Conservation (phyloP, 805 yeast species). For the Jamesozyma spencerorum region DNA sequence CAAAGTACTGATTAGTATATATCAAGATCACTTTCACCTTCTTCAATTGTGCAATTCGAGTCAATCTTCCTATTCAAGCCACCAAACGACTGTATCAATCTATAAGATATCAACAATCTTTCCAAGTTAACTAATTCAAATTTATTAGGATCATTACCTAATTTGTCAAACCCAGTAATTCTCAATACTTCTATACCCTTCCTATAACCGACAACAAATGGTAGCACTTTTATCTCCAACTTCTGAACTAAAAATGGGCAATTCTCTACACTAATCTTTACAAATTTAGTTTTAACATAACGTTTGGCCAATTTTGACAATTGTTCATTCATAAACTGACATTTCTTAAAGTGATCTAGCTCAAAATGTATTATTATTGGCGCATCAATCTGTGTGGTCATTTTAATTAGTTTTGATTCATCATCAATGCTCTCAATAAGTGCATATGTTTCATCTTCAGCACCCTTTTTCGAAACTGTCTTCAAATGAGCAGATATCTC, state of each 20-base stretch:
- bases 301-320: slow-evolving; percentile 41
- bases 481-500: slow-evolving; percentile 40
- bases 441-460: slow-evolving; percentile 37
- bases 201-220: slow-evolving; percentile 55
- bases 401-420: slow-evolving; percentile 50
- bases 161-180: slow-evolving; percentile 59
- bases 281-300: slow-evolving; percentile 47
- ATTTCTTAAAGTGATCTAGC: slow-evolving; percentile 51
- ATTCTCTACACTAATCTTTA: slow-evolving; percentile 47
- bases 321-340: slow-evolving; percentile 48
- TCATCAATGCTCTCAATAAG: slow-evolving; percentile 33
- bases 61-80: background rate
- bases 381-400: slow-evolving; percentile 35
- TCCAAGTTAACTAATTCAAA: slow-evolving; percentile 46
- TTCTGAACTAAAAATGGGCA: slow-evolving; percentile 68
- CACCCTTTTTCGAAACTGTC: slow-evolving; percentile 27
- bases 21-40: slow-evolving; percentile 8
- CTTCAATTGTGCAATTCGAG: background rate
- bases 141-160: slow-evolving; percentile 41
- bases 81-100: slow-evolving; percentile 3
- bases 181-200: slow-evolving; percentile 52
- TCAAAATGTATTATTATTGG: slow-evolving; percentile 51
- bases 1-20: slow-evolving; percentile 1
- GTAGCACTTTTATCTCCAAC: slow-evolving; percentile 56
- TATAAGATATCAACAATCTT: slow-evolving; percentile 18